Evolutionary conservation across 2,329 filamentous ascomycete genomes (phyloP), one percentile per base, ranked within the genome.

Genomic region (Fusarium sp.): DNA sequence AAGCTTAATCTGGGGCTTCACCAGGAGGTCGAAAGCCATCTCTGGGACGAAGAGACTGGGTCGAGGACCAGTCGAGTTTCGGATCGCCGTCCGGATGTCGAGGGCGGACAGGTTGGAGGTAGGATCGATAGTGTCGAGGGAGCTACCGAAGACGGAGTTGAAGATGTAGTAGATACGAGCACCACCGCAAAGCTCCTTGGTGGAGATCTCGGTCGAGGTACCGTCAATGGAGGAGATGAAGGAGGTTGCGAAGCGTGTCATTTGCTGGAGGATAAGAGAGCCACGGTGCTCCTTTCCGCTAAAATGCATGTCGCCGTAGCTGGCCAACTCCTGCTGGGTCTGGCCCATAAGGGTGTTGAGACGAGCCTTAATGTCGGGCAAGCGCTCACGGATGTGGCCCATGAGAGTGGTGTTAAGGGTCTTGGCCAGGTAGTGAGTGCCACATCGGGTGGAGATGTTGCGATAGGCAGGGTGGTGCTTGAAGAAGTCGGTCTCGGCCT

Each of bases 291-390:
- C 96, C 80, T 97, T 97, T 74, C 96, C 96, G 68, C 93, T 97
- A 78, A 99, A 99, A 74, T 97, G 93, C 84, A 96, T 97, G 78
- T 98, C 97, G 38, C 96, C 96, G 77, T 99, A 99, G 80, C 95
- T 97, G 43, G 96, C 96, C 59, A 99, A 87, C 80, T 99, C 96
- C 83, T 99, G 96, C 78, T 99, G 96, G 49, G 96, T 98, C 81
- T 99, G 96, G n/a, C 96, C 96, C 96, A 99, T 99, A 52, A 99
- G 84, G 1, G 96, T 99, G 80, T 99, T 99, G 65, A 99, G 86
- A 57, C 96, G 91, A 50, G 96, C 96, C 82, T 99, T 99, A 84
- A 99, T 99, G 79, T 99, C 96, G 31, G 96, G 96, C 74, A 99
- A 84, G 46, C 96, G 90, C 78, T 99, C 96, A 64, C 96, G 92